phyloP scores from a whole-genome alignment of 2,329 filamentous ascomycete genomes.

The Setomelanomma holmii region DNA sequence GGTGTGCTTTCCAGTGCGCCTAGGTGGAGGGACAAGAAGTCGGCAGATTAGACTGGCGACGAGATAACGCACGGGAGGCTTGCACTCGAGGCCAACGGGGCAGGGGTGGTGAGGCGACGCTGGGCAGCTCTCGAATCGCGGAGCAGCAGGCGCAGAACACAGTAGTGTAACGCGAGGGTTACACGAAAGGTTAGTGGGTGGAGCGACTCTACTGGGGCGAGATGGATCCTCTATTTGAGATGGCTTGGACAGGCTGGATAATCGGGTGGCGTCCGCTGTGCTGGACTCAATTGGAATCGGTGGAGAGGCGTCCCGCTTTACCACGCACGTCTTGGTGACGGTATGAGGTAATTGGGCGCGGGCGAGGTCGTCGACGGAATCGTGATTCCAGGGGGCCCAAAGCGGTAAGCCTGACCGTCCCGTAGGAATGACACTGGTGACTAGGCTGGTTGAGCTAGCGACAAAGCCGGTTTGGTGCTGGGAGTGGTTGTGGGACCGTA shows the following conservation, averaged over 20 bases:
- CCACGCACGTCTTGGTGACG: conserved; percentile 36
- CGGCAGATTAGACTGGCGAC: conserved; percentile 50
- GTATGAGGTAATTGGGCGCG: conserved; percentile 47
- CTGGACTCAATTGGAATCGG: neutral
- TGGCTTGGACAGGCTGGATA: conserved; percentile 42
- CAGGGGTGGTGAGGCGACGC: conserved; percentile 32
- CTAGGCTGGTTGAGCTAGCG: neutral
- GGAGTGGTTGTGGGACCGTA: neutral
- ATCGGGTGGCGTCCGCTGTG: conserved; percentile 1
- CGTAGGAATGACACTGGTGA: neutral
- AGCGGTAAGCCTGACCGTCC: conserved; percentile 30
- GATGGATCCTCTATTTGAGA: conserved; percentile 36
- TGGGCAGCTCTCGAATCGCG: conserved; percentile 43
- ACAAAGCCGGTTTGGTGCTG: neutral
- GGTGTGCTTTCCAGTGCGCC: conserved; percentile 47
- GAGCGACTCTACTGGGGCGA: conserved; percentile 34
- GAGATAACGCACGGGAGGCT: conserved; percentile 50
- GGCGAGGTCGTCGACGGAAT: conserved; percentile 31
- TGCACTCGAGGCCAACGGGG: conserved; percentile 42
- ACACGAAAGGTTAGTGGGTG: conserved; percentile 46
- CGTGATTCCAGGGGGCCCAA: conserved; percentile 17
- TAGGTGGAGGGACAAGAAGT: conserved; percentile 47
- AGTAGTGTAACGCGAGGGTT: conserved; percentile 45
- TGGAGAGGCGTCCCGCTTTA: conserved; percentile 26
- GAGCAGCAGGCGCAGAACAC: conserved; percentile 43